Evolutionary conservation across 2,329 filamentous ascomycete species (phyloP).

Genomic region (Curvularia spicifera): DNA sequence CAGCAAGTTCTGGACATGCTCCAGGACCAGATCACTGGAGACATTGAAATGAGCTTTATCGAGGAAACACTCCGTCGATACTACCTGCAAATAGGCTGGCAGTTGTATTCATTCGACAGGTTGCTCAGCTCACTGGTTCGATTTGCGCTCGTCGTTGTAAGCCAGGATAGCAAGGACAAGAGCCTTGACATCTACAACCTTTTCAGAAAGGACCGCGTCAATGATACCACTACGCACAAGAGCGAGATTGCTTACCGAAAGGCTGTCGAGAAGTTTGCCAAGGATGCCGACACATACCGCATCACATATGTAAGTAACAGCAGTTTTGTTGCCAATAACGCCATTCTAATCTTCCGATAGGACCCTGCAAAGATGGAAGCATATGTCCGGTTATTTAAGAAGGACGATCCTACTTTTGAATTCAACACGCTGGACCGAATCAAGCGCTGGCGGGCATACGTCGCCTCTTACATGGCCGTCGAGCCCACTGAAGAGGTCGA

Average conservation of each 20-base stretch:
- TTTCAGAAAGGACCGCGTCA: conserved; percentile 81
- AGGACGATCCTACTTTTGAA: conserved; percentile 80
- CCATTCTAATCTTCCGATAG: conserved; percentile 35
- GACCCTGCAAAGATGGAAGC: conserved; percentile 72
- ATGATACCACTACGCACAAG: conserved; percentile 86
- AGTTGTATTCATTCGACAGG: conserved; percentile 90
- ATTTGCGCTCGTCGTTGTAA: conserved; percentile 82
- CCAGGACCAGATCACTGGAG: conserved; percentile 82
- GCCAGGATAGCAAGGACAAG: conserved; percentile 88
- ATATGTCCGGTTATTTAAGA: conserved; percentile 82
- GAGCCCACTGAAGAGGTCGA: conserved; percentile 72
- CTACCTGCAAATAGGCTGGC: conserved; percentile 90
- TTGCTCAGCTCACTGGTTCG: conserved; percentile 82
- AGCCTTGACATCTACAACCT: conserved; percentile 87
- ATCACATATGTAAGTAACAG: conserved; percentile 80
- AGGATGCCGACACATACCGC: conserved; percentile 90
- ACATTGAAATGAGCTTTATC: conserved; percentile 80
- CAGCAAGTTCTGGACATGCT: conserved; percentile 83
- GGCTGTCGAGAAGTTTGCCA: conserved; percentile 89
- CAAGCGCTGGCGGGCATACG: conserved; percentile 89
- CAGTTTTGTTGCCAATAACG: background rate
- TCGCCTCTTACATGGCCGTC: conserved; percentile 86
- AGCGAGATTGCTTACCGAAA: conserved; percentile 89
- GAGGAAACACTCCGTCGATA: conserved; percentile 91
- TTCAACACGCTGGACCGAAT: conserved; percentile 69